Base-by-base conservation (phyloP, 1,284 basidiomycete genomes). In the Cryptococcus maquisensis region DNA sequence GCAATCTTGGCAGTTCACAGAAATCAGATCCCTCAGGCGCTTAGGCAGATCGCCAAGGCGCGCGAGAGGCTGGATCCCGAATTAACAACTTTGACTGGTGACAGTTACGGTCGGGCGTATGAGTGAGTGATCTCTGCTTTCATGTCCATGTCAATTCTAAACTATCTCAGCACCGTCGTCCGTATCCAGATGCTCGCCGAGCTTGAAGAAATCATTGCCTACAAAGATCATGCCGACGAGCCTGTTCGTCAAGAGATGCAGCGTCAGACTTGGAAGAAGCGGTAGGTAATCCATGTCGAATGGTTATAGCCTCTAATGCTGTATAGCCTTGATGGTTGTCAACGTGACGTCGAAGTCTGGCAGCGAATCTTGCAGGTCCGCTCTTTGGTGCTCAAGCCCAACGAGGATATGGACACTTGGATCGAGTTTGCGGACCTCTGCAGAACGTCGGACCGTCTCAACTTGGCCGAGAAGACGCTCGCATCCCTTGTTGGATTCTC, bases 281-380 rank as follows among this genome's bases (percentile, higher is more conserved):
- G 92, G 88, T 89, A 60, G 56, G 79, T 47, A 42, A 16, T n/a
- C 12, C 36, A 13, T 38, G 20, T 32, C 4, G 3, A 35, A 36
- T 37, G 32, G 42, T 47, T 20, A 54, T 13, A 16, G 16, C 35
- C 28, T 56, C 39, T 18, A 49, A 35, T 63, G 16, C 10, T 59
- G 57, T 64, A 61, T 65, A 92, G 90, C 57, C 77, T 99, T 41
- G 88, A 92, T 78, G 96, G 94, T 2, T 98, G 95, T 75, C 94
- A 98, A 72, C 90, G 92, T 16, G 96, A 98, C 64, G 96, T 98
- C 18, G 96, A 99, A 74, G 93, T 97, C 4, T 99, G 96, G 96
- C 96, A 98, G 76, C 86, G 95, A 21, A 92, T 98, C 47, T 79
- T 99, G 16, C 95, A 98, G 78, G 92, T 99, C 39, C 85, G 96